Conservation (phyloP, 768 basidiomycete species). For the Phaffia australis region DNA sequence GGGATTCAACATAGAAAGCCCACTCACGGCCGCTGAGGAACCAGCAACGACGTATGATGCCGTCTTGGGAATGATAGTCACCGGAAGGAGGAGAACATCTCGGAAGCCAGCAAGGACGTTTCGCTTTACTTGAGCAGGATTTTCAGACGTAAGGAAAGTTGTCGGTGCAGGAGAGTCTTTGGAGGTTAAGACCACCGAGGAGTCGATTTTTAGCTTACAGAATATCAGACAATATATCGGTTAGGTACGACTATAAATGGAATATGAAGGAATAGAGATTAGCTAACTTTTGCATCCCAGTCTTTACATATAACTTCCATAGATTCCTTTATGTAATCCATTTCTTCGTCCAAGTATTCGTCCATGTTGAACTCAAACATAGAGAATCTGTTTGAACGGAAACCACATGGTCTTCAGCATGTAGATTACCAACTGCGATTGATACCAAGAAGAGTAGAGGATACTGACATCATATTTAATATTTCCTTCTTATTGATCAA, state of each 20-base stretch:
- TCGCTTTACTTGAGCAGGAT: slow-evolving; percentile 83
- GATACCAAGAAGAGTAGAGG: slow-evolving; percentile 1
- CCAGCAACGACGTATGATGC: slow-evolving; percentile 50
- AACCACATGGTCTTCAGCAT: neutral
- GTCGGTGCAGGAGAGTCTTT: slow-evolving; percentile 29
- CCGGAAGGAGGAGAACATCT: slow-evolving; percentile 75
- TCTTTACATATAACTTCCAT: slow-evolving; percentile 63
- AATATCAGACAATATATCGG: neutral
- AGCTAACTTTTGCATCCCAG: slow-evolving; percentile 66
- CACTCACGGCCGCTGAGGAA: slow-evolving; percentile 65
- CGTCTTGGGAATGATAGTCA: slow-evolving; percentile 86
- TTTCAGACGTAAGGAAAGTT: slow-evolving; percentile 70
- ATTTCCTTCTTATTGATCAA: slow-evolving; percentile 47
- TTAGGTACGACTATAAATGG: neutral
- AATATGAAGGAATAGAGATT: neutral
- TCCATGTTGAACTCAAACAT: slow-evolving; percentile 98
- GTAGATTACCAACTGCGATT: slow-evolving; percentile 16
- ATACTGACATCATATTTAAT: slow-evolving; percentile 71
- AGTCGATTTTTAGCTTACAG: slow-evolving; percentile 23
- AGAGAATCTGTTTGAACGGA: slow-evolving; percentile 49
- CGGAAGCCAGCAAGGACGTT: slow-evolving; percentile 88
- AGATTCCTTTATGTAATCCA: slow-evolving; percentile 62
- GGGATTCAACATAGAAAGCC: slow-evolving; percentile 81
- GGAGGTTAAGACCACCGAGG: neutral
- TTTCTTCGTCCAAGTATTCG: slow-evolving; percentile 90